Conservation (phyloP, 176 grass and related monocot genomes). For the Phoenix roebelenii region DNA sequence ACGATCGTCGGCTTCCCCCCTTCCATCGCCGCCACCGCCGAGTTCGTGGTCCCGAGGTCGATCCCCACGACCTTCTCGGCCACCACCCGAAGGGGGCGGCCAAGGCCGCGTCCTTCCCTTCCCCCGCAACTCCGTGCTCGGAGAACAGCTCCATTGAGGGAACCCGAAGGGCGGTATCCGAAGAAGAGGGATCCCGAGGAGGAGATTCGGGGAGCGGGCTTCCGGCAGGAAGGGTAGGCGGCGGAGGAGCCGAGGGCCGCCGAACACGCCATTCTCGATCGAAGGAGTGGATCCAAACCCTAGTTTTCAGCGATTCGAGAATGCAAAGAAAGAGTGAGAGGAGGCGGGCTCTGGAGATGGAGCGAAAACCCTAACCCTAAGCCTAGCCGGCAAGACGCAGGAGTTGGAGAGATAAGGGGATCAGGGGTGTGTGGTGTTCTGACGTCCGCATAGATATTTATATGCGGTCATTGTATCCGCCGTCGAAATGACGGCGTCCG, state of each 20-base stretch:
- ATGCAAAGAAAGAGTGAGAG: no score
- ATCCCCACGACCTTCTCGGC: conserved; percentile 71
- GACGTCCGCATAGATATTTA: no score
- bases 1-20: conserved; percentile 76
- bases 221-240: conserved; percentile 29
- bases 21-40: conserved; percentile 66
- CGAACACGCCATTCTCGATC: background rate
- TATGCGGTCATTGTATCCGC: no score
- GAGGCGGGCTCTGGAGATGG: no score
- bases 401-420: no score
- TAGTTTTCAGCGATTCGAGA: no score
- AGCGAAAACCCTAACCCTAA: no score
- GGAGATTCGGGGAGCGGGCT: conserved; percentile 5
- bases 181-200: conserved; percentile 24
- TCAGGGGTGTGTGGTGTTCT: no score
- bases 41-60: conserved; percentile 84
- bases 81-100: conserved; percentile 41
- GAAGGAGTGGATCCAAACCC: no score
- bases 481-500: no score
- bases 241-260: conserved; percentile 9
- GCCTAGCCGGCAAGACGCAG: no score
- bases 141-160: conserved; percentile 17
- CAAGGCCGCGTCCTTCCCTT: conserved; percentile 15
- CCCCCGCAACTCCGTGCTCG: conserved; percentile 20
- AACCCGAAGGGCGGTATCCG: conserved; percentile 3